Conservation (phyloP, 2,329 filamentous ascomycete species). For the Lasiodiplodia hormozganensis region DNA sequence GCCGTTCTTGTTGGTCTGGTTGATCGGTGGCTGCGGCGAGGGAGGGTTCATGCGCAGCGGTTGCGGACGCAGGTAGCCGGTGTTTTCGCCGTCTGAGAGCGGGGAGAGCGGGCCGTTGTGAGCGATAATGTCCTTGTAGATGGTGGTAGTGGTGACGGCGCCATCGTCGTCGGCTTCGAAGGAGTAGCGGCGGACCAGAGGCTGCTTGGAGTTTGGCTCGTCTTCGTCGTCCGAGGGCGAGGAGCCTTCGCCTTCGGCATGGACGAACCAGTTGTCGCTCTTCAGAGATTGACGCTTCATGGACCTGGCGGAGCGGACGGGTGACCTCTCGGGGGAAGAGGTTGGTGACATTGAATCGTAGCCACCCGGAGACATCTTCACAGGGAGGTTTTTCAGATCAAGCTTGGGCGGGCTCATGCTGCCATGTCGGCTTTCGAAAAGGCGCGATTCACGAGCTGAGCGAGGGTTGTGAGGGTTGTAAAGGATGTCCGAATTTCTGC, state of each 20-base stretch:
- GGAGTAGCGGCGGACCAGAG: conserved; percentile 20
- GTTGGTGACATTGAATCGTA: conserved; percentile 32
- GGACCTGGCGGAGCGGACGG: conserved; percentile 34
- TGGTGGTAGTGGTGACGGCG: neutral
- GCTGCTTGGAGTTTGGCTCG: neutral
- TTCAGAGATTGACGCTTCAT: conserved; percentile 41
- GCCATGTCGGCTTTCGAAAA: conserved; percentile 44
- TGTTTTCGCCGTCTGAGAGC: conserved; percentile 5
- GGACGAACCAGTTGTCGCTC: conserved; percentile 57
- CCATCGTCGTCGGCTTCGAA: conserved; percentile 28
- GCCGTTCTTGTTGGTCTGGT: conserved; percentile 16
- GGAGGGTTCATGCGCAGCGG: conserved; percentile 58
- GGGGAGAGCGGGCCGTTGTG: conserved; percentile 31
- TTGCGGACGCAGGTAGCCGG: conserved; percentile 42
- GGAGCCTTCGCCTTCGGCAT: conserved; percentile 27
- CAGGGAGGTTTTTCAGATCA: conserved; percentile 26
- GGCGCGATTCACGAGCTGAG: conserved; percentile 61
- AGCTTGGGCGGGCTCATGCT: conserved; percentile 15
- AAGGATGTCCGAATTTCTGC: conserved; percentile 64
- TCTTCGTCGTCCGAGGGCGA: neutral
- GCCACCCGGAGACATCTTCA: conserved; percentile 43
- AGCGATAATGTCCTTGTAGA: conserved; percentile 23
- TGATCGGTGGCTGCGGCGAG: conserved; percentile 42
- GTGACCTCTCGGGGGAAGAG: conserved; percentile 32
- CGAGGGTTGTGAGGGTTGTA: conserved; percentile 52